phyloP scores from a whole-genome alignment of 352 stramenopile species.

The Phytophthora cryptogea region DNA sequence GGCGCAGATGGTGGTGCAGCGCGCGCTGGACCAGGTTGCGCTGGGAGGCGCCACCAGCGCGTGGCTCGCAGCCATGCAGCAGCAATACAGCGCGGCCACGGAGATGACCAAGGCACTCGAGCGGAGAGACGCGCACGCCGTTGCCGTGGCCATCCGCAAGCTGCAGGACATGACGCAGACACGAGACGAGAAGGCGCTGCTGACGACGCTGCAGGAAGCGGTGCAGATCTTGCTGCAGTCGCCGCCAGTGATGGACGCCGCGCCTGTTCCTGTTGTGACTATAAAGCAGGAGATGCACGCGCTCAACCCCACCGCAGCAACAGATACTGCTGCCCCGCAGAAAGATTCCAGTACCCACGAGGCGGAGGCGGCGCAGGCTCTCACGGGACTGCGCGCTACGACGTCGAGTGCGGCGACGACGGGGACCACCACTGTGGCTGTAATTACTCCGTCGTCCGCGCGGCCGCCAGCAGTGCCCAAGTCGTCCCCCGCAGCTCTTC shows the following conservation, averaged over 20 bases:
- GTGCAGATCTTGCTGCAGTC: constrained; percentile 33
- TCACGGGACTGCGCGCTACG: constrained; percentile 64
- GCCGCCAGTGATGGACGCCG: constrained; percentile 3
- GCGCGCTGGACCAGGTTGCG: constrained; percentile 49
- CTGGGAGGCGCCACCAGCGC: constrained; percentile 58
- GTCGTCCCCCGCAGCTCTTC: constrained; percentile 24
- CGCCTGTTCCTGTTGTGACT: constrained; percentile 11
- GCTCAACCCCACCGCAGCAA: background rate
- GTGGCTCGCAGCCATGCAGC: constrained; percentile 55
- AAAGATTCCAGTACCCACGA: constrained; percentile 54
- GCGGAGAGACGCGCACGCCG: constrained; percentile 42
- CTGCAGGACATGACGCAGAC: constrained; percentile 39
- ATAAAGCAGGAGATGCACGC: constrained; percentile 28
- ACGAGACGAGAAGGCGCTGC: constrained; percentile 26
- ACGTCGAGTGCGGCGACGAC: constrained; percentile 16
- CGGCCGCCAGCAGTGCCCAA: constrained; percentile 33
- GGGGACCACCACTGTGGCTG: background rate
- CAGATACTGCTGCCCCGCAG: constrained; percentile 1
- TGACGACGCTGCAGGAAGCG: constrained; percentile 55
- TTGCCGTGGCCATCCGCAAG: constrained; percentile 41
- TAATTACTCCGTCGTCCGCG: constrained; percentile 20
- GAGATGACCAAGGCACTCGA: constrained; percentile 45
- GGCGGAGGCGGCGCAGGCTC: constrained; percentile 66
- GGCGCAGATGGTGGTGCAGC: constrained; percentile 61
- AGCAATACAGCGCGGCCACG: constrained; percentile 44